Evolutionary conservation across 371 early-diverging fungal species (phyloP), one percentile per base, ranked within the genome.

Genomic region (Mucor mucedo): DNA sequence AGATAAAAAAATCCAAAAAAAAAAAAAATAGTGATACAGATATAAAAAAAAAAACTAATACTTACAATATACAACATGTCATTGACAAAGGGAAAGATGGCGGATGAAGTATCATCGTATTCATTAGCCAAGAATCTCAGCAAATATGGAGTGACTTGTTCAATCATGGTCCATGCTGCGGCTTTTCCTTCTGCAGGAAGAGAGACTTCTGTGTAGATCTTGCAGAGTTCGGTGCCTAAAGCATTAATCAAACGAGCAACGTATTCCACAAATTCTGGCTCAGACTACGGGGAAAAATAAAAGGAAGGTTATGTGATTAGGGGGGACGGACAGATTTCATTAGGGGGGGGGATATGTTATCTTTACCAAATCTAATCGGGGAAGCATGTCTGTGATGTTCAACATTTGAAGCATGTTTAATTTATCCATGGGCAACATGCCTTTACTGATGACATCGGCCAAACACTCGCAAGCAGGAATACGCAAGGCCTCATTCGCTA

Each of bases 391-490:
- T 3, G 89, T 83, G 9, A 95, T 68, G 59, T 88, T 84, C 42
- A 98, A 82, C 65, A 89, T 81, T 74, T 90, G 91, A 56, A 97
- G 84, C 69, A 98, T 83, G 44, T 84, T 85, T 50, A 97, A 74
- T 75, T 97, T 97, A 64, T 96, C 97, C 60, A 82, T 58, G 1
- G 94, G 88, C 55, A 85, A 80, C 97, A 96, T 98, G 33, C 98
- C 98, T 68, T 98, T 98, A 60, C 84, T 85, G 32, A 95, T 84
- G 61, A 97, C 83, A 59, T 93, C 91, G 7, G 85, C 84, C 66
- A 97, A 72, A 71, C 95, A 95, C 56, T 90, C 90, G 59, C 91
- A 87, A 35, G 95, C 95, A 21, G 88, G 80, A 54, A 82, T 86
- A 50, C 92, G 83, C 63, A 94, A 71, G 7, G 79, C 73, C 2